These are phyloP conservation scores for Aspergillus olivimuriae DNA, from an alignment of 495 filamentous ascomycete species.

Conservation along the genomic window DNA sequence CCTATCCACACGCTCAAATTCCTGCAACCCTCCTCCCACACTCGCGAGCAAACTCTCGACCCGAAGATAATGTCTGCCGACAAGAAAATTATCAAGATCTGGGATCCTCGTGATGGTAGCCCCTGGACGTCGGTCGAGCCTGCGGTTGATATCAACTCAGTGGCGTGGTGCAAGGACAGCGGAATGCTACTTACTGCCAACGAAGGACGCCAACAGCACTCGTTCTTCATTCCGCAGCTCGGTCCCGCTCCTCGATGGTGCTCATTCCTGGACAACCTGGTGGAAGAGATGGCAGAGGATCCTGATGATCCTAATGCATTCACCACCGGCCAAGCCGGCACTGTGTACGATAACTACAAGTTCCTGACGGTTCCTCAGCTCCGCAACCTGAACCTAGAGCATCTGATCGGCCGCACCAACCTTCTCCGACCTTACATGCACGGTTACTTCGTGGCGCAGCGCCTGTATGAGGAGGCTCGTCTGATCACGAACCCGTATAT, in stretches of 20 bases:
- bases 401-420: slow-evolving; percentile 80
- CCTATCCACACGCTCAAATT: slow-evolving; percentile 87
- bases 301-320: slow-evolving; percentile 63
- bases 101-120: slow-evolving; percentile 71
- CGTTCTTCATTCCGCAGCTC: slow-evolving; percentile 92
- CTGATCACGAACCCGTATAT: slow-evolving; percentile 88
- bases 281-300: slow-evolving; percentile 95
- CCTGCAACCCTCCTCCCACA: slow-evolving; percentile 64
- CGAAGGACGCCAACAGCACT: slow-evolving; percentile 85
- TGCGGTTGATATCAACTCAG: slow-evolving; percentile 85
- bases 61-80: slow-evolving; percentile 88
- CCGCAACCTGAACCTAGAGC: slow-evolving; percentile 69
- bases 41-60: slow-evolving; percentile 53
- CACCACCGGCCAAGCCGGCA: slow-evolving; percentile 43
- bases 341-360: slow-evolving; percentile 97
- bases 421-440: slow-evolving; percentile 95
- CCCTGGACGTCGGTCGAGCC: slow-evolving; percentile 96
- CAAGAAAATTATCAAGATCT: slow-evolving; percentile 95
- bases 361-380: slow-evolving; percentile 87
- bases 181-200: slow-evolving; percentile 95
- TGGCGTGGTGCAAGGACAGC: slow-evolving; percentile 78
- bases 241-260: slow-evolving; percentile 94
- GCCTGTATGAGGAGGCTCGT: slow-evolving; percentile 88
- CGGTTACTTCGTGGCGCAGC: slow-evolving; percentile 91
- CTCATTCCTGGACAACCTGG: slow-evolving; percentile 90